Percentiles rank a stretch among this genome's conserved stretches.
Evolutionary conservation across 495 filamentous ascomycete genomes (phyloP).

Genomic region (Aspergillus baeticus): DNA sequence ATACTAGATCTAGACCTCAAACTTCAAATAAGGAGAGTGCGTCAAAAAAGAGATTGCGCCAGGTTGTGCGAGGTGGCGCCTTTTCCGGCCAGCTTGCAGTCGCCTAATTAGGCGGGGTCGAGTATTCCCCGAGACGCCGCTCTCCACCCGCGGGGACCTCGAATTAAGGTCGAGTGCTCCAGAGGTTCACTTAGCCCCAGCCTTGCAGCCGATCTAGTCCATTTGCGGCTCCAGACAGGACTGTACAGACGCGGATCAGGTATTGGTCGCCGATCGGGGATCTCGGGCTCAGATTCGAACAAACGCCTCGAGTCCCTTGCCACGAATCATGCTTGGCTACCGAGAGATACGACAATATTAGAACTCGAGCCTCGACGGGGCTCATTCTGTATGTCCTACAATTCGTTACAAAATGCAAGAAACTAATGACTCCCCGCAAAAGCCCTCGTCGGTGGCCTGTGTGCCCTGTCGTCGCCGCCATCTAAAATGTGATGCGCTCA

Average conservation of each 20-base stretch:
- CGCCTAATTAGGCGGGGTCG: no score
- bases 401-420: constrained; percentile 8
- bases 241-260: neutral
- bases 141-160: neutral
- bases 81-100: no score
- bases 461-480: constrained; percentile 56
- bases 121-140: neutral
- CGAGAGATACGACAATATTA: no score
- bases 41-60: no score
- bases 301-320: neutral
- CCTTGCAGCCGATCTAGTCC: no score
- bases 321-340: no score
- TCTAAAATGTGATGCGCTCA: constrained; percentile 53
- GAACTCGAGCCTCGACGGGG: neutral
- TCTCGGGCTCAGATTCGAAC: constrained; percentile 17
- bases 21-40: no score
- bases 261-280: constrained; percentile 24
- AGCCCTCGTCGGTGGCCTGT: constrained; percentile 48
- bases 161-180: no score
- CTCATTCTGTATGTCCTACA: neutral
- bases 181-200: no score
- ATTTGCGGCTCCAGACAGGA: no score
- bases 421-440: constrained; percentile 5
- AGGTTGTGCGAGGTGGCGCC: no score
- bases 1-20: no score